Evolutionary conservation across 352 stramenopile genomes (phyloP).

Genomic region (Pythium angustatum): DNA sequence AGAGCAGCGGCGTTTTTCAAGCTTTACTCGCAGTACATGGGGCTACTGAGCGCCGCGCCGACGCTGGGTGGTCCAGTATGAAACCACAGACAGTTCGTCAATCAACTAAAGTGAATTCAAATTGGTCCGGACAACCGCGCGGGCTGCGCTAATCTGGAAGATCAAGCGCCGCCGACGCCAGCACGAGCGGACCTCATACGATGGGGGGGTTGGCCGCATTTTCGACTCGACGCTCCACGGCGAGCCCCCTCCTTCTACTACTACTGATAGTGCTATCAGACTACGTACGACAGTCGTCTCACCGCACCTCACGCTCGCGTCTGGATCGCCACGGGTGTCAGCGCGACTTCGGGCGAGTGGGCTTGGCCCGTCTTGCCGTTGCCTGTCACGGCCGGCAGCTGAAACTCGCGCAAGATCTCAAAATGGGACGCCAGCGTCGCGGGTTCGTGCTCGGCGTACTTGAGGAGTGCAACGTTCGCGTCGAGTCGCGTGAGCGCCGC

Average conservation of each 20-base stretch:
- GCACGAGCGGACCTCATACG: too few species aligned
- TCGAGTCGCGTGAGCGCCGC: slow-evolving; percentile 5
- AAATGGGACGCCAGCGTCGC: slow-evolving; percentile 18
- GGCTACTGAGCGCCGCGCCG: slow-evolving; percentile 35
- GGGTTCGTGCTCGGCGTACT: slow-evolving; percentile 13
- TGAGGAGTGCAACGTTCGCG: slow-evolving; percentile 1
- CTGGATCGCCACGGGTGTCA: slow-evolving; percentile 19
- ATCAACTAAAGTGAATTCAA: background rate
- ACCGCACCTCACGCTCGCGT: slow-evolving; percentile 2
- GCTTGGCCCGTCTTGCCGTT: slow-evolving; percentile 13
- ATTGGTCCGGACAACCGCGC: background rate
- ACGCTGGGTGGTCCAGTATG: background rate
- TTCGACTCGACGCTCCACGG: background rate
- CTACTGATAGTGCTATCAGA: too few species aligned
- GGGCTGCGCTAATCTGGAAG: too few species aligned
- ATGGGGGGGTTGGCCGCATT: background rate
- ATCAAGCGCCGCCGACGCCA: too few species aligned
- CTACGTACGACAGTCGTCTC: too few species aligned
- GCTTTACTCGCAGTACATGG: slow-evolving; percentile 46
- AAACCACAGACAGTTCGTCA: background rate
- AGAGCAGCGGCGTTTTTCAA: slow-evolving; percentile 38
- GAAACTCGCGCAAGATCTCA: slow-evolving; percentile 21
- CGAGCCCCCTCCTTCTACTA: background rate
- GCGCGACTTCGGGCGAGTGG: slow-evolving; percentile 19
- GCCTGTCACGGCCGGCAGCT: background rate